phyloP scores from a whole-genome alignment of 768 basidiomycete species.

The Mycena crocata region DNA sequence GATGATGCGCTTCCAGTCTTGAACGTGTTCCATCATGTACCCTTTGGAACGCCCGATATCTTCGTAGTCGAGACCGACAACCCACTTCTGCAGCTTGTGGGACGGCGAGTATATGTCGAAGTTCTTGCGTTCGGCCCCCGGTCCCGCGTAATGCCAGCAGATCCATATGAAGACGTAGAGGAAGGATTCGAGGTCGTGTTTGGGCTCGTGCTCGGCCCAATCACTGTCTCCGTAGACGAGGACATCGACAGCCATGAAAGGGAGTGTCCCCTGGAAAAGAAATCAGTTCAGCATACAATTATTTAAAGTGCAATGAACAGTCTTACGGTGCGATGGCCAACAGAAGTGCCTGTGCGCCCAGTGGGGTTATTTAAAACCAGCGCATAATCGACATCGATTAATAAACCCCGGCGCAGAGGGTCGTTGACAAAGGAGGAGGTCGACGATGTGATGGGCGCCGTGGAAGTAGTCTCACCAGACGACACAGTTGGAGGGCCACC shows the following conservation, averaged over 20 bases:
- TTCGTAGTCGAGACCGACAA: neutral
- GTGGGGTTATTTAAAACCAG: neutral
- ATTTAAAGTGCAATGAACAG: neutral
- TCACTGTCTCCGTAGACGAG: neutral
- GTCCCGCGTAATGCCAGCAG: constrained; percentile 2
- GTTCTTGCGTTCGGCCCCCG: neutral
- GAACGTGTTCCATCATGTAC: neutral
- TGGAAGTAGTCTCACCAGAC: no score
- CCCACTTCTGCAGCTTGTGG: neutral
- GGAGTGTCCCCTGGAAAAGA: constrained; percentile 1
- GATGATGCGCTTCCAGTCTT: neutral
- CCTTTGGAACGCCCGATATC: neutral
- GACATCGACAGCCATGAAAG: constrained; percentile 5
- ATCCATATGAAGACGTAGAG: constrained; percentile 1
- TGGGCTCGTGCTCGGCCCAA: neutral
- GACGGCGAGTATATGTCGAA: neutral
- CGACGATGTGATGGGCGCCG: no score
- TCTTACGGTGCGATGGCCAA: neutral
- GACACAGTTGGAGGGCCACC: no score
- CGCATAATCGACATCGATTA: neutral
- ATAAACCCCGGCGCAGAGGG: no score
- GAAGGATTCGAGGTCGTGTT: constrained; percentile 1
- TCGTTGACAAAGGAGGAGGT: no score
- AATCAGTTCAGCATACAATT: neutral
- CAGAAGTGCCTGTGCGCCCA: neutral